phyloP scores from a whole-genome alignment of 176 grass and related monocot genomes.

The Rhynchospora breviuscula region DNA sequence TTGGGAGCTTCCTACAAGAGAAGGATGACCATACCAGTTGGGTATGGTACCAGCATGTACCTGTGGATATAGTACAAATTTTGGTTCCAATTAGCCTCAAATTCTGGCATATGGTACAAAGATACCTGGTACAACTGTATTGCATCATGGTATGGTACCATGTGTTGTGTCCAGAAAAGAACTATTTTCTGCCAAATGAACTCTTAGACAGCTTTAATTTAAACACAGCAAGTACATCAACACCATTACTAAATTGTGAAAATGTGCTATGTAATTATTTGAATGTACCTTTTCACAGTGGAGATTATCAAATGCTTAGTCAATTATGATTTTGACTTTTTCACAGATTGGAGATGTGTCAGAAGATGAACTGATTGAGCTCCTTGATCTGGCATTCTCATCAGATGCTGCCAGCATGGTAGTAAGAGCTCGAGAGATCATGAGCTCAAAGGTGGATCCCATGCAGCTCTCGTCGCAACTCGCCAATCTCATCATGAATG shows the following conservation, averaged over 20 bases:
- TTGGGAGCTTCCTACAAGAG: background rate
- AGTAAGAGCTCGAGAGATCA: constrained; percentile 66
- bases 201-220: background rate
- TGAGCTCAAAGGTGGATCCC: constrained; percentile 76
- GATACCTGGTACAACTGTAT: background rate
- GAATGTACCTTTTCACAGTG: background rate
- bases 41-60: background rate
- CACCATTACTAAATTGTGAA: background rate
- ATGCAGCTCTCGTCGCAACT: constrained; percentile 62
- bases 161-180: too few species aligned
- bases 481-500: constrained; percentile 78
- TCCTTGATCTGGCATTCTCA: constrained; percentile 60
- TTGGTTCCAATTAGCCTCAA: background rate
- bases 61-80: background rate
- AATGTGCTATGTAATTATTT: background rate
- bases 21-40: background rate
- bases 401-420: constrained; percentile 83
- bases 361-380: constrained; percentile 77
- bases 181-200: background rate
- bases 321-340: background rate
- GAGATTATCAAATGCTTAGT: background rate
- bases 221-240: background rate
- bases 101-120: background rate
- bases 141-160: background rate
- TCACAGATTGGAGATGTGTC: constrained; percentile 79